Evolutionary conservation across 768 basidiomycete species (phyloP).

Genomic region (Rossbeevera mucosa): DNA sequence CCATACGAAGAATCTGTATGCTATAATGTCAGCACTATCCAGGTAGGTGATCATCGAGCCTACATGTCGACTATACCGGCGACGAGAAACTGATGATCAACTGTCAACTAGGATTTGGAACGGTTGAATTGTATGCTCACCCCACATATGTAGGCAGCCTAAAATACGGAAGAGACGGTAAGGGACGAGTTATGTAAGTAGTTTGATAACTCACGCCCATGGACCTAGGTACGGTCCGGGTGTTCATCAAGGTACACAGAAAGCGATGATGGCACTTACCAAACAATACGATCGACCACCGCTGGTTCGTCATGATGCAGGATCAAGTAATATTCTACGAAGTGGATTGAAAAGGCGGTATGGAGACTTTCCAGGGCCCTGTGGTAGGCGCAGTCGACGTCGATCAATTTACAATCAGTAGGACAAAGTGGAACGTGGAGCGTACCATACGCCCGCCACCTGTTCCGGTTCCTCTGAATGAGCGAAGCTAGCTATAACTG

Average conservation of each 20-base stretch:
- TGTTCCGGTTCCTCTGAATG: slow-evolving; percentile 2
- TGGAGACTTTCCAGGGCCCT: slow-evolving; percentile 16
- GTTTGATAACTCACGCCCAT: slow-evolving; percentile 2
- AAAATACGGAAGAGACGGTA: background rate
- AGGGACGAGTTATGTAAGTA: background rate
- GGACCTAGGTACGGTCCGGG: slow-evolving; percentile 6
- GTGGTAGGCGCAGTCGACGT: background rate
- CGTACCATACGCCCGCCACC: slow-evolving; percentile 14
- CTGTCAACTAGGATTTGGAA: background rate
- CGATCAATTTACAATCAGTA: background rate
- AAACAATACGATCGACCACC: slow-evolving; percentile 3
- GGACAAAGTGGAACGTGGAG: too few relatives aligned
- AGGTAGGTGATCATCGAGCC: background rate
- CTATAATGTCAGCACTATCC: background rate
- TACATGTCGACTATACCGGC: slow-evolving; percentile 4
- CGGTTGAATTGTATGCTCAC: background rate
- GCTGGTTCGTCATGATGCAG: slow-evolving; percentile 5
- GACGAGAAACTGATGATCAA: background rate
- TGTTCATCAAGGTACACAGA: background rate
- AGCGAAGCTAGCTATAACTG: background rate
- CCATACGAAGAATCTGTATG: slow-evolving; percentile 16
- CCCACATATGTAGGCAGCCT: slow-evolving; percentile 8
- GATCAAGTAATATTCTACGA: slow-evolving; percentile 15
- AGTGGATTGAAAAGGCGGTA: slow-evolving; percentile 12
- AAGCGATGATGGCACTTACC: slow-evolving; percentile 1